phyloP scores from a whole-genome alignment of 1,284 basidiomycete species.

The Athelia sp. region DNA sequence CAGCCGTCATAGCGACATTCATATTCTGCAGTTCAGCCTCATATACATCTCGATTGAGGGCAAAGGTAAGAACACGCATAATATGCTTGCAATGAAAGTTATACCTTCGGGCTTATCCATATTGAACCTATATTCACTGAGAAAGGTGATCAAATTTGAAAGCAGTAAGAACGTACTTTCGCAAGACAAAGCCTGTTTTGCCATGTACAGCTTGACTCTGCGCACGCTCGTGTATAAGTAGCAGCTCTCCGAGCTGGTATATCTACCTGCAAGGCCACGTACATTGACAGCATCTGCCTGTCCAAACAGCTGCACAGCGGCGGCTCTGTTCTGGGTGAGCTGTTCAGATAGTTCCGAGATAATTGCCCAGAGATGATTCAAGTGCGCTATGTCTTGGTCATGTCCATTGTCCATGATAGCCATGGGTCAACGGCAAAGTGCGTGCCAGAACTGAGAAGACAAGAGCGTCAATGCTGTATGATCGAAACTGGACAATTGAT shows the following conservation, averaged over 20 bases:
- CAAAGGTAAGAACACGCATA: conserved; percentile 4
- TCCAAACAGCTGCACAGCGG: conserved; percentile 51
- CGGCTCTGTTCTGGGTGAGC: conserved; percentile 71
- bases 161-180: conserved; percentile 47
- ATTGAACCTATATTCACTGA: conserved; percentile 64
- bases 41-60: conserved; percentile 70
- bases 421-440: no score
- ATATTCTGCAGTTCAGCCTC: conserved; percentile 91
- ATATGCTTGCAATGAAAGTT: conserved; percentile 5
- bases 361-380: conserved; percentile 55
- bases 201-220: conserved; percentile 64
- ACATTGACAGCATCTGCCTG: conserved; percentile 83
- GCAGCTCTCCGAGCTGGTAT: not conserved
- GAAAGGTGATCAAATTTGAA: conserved; percentile 1
- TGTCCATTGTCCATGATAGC: conserved; percentile 31
- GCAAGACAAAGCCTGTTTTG: conserved; percentile 88
- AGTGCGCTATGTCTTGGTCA: conserved; percentile 52
- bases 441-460: no score
- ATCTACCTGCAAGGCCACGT: conserved; percentile 11
- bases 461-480: no score
- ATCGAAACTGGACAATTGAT: no score
- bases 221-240: conserved; percentile 2
- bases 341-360: conserved; percentile 83
- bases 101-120: conserved; percentile 85
- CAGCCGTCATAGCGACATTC: conserved; percentile 75